Evolutionary conservation across 192 early-diverging fungal genomes (phyloP).

Genomic region (Backusella mclennaniae): DNA sequence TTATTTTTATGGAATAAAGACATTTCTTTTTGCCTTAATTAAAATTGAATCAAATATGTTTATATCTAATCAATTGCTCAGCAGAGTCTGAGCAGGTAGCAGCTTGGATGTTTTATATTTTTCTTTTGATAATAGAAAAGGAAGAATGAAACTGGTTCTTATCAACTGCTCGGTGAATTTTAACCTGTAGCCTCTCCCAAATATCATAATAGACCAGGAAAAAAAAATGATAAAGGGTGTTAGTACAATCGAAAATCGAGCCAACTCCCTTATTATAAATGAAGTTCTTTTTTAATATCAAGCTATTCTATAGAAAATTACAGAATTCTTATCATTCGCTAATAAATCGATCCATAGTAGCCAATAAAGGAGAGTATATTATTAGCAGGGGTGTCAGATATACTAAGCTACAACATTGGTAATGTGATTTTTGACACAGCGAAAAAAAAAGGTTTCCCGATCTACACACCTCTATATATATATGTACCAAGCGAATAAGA

Average conservation of each 20-base stretch:
- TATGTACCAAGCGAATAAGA: not conserved
- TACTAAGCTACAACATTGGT: not conserved
- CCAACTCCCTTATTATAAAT: not conserved
- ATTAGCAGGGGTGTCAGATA: not conserved
- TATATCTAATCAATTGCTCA: not conserved
- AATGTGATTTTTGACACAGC: not conserved
- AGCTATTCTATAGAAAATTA: not conserved
- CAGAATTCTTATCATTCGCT: not conserved
- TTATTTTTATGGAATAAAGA: not conserved
- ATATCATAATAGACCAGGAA: not conserved
- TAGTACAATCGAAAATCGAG: not conserved
- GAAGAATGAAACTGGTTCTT: not conserved
- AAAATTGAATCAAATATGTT: not conserved
- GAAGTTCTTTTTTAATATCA: not conserved
- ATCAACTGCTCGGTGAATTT: not conserved
- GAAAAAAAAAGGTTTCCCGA: not conserved
- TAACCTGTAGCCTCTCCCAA: not conserved
- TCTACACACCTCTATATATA: not conserved
- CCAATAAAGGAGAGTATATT: not conserved
- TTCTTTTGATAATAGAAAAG: not conserved
- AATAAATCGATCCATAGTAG: not conserved
- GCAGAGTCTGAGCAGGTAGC: not conserved
- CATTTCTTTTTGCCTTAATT: not conserved
- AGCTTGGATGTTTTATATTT: not conserved
- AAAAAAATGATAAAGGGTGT: not conserved